Evolutionary conservation across 1,139 yeast genomes (phyloP), one percentile per base, ranked within the genome.

Genomic region (Debaryomyces singareniensis): DNA sequence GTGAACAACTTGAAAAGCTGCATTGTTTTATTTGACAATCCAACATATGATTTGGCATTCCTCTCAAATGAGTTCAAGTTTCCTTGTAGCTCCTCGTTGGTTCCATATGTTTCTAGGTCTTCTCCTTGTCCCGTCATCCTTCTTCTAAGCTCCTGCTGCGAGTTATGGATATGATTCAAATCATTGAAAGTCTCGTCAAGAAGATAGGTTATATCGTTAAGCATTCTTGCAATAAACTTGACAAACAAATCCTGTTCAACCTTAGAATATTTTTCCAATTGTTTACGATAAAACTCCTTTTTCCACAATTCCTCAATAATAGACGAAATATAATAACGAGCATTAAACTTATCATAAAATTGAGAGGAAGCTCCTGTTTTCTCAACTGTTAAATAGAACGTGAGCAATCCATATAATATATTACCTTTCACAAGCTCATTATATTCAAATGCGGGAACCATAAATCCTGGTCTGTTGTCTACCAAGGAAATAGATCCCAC

Each of bases 301-400:
- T 78, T 73, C 95, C 97, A 91, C 31, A 91, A 63, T 42, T 79
- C 78, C 51, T 85, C 91, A 46, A 93, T 61, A 26, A 93, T 81
- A 29, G 76, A 75, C 2, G 96, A 81, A 27, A 89, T 85, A 51
- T 86, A 82, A 54, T 78, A 91, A 52, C 98, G 72, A 29, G 86
- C 76, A 55, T 86, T 89, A 61, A 93, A 91, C 55, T 91, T 91
- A 57, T 91, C 99, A 53, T 91, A 91, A 52, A 91, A 91, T 55
- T 91, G 98, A 0, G 95, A 79, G 4, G 93, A 79, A 3, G 96
- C 83, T 5, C 98, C 98, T 0, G 98, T 93, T 49, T 85, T 86
- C 52, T 91, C 99, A 34, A 89, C 91, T 70, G 85, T 87, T 25
- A 91, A 95, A 53, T 91, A 91, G 42, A 87, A 83, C 47, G 86